Conservation (phyloP, 805 yeast species). For the Schizosaccharomyces cryophilus region DNA sequence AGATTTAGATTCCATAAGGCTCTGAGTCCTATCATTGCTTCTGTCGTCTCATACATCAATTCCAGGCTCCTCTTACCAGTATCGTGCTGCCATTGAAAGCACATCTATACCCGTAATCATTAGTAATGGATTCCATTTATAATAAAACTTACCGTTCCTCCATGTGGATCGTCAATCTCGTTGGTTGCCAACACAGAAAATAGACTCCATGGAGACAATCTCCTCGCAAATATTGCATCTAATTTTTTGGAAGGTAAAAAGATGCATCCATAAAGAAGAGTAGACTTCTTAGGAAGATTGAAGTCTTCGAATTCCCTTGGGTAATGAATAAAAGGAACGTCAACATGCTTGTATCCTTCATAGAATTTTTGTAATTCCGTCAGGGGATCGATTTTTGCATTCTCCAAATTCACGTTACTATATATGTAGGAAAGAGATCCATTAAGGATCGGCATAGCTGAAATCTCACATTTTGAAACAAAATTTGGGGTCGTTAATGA, state of each 20-base stretch:
- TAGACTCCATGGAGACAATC: conserved; percentile 36
- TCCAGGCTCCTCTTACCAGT: conserved; percentile 42
- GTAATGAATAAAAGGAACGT: conserved; percentile 11
- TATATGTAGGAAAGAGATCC: conserved; percentile 71
- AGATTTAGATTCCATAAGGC: conserved; percentile 36
- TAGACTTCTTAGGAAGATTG: conserved; percentile 8
- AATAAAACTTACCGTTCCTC: neutral
- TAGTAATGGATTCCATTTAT: neutral
- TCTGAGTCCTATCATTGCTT: conserved; percentile 58
- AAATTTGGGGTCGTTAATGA: neutral
- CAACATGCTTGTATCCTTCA: conserved; percentile 10
- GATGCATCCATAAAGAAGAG: conserved; percentile 61
- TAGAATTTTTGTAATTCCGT: conserved; percentile 17
- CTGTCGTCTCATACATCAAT: conserved; percentile 58
- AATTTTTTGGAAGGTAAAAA: conserved; percentile 66
- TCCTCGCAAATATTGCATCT: conserved; percentile 63
- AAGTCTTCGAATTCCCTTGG: conserved; percentile 9
- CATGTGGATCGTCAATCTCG: neutral
- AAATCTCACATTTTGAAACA: neutral
- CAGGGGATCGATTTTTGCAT: conserved; percentile 37
- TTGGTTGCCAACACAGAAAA: conserved; percentile 11
- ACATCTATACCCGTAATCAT: conserved; percentile 17
- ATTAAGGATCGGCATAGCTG: conserved; percentile 21
- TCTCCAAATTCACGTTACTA: conserved; percentile 19
- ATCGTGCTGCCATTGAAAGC: conserved; percentile 41